A percentile compares a stretch with the other conserved stretches of the same genome.
These are phyloP conservation scores for Baorangia bicolor DNA, from an alignment of 768 basidiomycete species.

Conservation along the genomic window DNA sequence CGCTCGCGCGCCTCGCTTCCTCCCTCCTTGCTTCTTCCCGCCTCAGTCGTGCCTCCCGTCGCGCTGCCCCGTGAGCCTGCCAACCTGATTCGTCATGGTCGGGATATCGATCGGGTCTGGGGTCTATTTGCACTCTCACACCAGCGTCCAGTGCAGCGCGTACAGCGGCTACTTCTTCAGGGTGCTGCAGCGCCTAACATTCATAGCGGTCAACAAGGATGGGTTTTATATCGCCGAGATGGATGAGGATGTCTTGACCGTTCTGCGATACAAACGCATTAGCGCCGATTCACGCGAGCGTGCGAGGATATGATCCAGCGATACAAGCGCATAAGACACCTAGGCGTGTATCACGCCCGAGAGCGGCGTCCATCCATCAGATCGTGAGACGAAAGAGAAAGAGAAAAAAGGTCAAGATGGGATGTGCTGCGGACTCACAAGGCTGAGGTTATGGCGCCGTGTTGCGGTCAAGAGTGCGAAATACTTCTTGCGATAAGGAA, in stretches of 20 bases:
- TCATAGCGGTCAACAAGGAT: constrained; percentile 62
- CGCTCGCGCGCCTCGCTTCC: constrained; percentile 33
- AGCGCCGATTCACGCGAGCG: constrained; percentile 9
- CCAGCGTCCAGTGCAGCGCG: constrained; percentile 22
- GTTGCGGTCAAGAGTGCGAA: constrained; percentile 47
- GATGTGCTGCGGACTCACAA: constrained; percentile 51
- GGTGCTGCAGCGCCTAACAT: constrained; percentile 49
- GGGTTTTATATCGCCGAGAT: constrained; percentile 63
- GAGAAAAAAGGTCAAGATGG: background rate
- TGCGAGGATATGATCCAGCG: background rate
- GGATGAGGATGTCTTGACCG: constrained; percentile 69
- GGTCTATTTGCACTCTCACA: constrained; percentile 21
- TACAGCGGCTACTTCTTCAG: constrained; percentile 32
- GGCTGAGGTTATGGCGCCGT: constrained; percentile 66
- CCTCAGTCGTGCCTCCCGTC: constrained; percentile 29
- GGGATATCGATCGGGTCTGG: constrained; percentile 22
- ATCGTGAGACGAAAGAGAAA: background rate
- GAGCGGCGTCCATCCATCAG: background rate
- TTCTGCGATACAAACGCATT: constrained; percentile 45
- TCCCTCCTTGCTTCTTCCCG: constrained; percentile 38
- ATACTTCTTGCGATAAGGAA: constrained; percentile 71
- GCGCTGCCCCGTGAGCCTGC: constrained; percentile 31
- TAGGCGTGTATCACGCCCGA: background rate
- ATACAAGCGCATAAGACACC: background rate
- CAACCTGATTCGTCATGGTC: constrained; percentile 32